phyloP scores from a whole-genome alignment of 2,329 filamentous ascomycete species.

The Chalaropsis thielavioides region DNA sequence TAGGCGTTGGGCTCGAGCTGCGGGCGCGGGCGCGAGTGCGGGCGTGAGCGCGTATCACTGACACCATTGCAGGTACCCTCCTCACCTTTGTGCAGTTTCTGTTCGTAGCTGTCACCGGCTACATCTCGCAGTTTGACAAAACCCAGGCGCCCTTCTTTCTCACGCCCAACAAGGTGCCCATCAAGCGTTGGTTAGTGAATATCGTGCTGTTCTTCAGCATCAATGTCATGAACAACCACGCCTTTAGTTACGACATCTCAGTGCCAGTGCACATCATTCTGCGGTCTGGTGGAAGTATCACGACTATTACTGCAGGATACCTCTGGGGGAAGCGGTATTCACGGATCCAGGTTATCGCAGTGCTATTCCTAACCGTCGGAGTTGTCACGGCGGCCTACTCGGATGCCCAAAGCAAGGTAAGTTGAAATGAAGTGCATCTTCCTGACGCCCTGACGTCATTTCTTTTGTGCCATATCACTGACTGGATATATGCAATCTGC shows the following conservation, averaged over 20 bases:
- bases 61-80: slow-evolving; percentile 48
- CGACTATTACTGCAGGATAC: slow-evolving; percentile 83
- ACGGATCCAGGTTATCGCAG: slow-evolving; percentile 62
- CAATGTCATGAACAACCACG: slow-evolving; percentile 94
- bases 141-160: slow-evolving; percentile 57
- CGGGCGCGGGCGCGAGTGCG: neutral
- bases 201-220: slow-evolving; percentile 84
- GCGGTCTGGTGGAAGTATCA: slow-evolving; percentile 86
- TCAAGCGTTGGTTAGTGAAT: slow-evolving; percentile 74
- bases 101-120: slow-evolving; percentile 66
- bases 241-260: slow-evolving; percentile 92
- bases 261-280: slow-evolving; percentile 95
- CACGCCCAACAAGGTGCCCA: slow-evolving; percentile 62
- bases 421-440: slow-evolving; percentile 15
- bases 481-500: neutral
- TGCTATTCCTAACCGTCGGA: slow-evolving; percentile 68
- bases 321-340: slow-evolving; percentile 77
- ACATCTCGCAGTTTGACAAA: slow-evolving; percentile 58
- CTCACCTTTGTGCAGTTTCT: slow-evolving; percentile 82
- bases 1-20: neutral
- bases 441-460: neutral
- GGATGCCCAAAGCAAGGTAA: slow-evolving; percentile 70
- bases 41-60: neutral
- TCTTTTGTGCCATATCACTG: neutral
- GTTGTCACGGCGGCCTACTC: slow-evolving; percentile 82